A percentile compares a stretch with the other conserved stretches of the same genome.
Evolutionary conservation across 306 rosid genomes (phyloP).

Genomic region (Pyrus pyrifolia): DNA sequence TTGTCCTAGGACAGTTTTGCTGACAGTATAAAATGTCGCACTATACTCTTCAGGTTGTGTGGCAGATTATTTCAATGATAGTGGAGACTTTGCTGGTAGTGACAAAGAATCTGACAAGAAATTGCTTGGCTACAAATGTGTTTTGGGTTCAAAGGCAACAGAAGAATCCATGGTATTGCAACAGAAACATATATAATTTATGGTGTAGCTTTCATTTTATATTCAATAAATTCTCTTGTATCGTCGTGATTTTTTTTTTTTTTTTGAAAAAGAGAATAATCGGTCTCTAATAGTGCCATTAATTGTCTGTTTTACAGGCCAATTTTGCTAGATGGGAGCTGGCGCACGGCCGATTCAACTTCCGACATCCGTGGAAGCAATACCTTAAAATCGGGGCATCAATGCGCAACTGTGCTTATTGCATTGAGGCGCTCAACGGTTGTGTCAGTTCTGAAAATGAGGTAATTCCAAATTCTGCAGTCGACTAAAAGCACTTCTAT

Average conservation of each 20-base stretch:
- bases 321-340: conserved; percentile 94
- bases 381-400: conserved; percentile 67
- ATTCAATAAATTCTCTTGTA: background rate
- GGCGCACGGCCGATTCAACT: conserved; percentile 67
- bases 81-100: conserved; percentile 6
- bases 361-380: conserved; percentile 81
- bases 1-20: background rate
- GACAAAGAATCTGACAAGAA: conserved; percentile 29
- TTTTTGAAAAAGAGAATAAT: too few species aligned
- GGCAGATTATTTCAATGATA: conserved; percentile 28
- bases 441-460: conserved; percentile 48
- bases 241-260: too few species aligned
- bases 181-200: background rate
- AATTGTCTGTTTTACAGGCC: conserved; percentile 36
- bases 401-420: conserved; percentile 69
- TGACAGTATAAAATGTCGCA: background rate
- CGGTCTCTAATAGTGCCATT: background rate
- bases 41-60: conserved; percentile 47
- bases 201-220: background rate
- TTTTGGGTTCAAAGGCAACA: conserved; percentile 46
- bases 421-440: conserved; percentile 72
- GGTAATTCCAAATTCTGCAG: conserved; percentile 18
- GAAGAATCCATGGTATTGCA: conserved; percentile 63
- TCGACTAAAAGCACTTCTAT: background rate
- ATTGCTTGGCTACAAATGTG: conserved; percentile 60